Evolutionary conservation across 1,284 basidiomycete genomes (phyloP).

Genomic region (Ustanciosporium gigantosporum): DNA sequence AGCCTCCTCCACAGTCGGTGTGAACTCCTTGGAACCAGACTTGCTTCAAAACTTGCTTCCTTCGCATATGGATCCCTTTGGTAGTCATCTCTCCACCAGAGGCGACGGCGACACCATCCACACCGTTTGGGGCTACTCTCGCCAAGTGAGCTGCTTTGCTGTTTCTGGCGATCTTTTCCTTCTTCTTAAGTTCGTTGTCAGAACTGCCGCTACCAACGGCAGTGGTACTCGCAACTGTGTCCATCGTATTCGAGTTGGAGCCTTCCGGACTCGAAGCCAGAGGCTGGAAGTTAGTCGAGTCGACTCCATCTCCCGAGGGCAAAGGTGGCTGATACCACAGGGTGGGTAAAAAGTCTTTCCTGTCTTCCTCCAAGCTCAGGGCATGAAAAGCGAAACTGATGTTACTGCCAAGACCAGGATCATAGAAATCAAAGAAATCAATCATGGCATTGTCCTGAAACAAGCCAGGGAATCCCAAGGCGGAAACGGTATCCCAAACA

Average conservation of each 20-base stretch:
- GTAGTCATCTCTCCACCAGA: not conserved
- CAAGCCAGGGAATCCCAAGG: constrained; percentile 36
- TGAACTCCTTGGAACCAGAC: constrained; percentile 57
- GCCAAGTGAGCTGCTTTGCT: no score
- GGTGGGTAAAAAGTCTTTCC: constrained; percentile 53
- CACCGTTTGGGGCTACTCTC: no score
- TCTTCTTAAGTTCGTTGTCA: no score
- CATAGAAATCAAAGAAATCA: constrained; percentile 51
- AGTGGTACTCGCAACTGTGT: no score
- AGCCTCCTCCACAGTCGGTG: constrained; percentile 54
- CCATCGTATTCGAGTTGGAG: no score
- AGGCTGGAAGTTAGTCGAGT: no score
- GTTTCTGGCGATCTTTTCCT: no score
- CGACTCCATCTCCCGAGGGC: not conserved
- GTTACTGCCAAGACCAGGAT: constrained; percentile 49
- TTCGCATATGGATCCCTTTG: constrained; percentile 12
- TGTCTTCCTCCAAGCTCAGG: constrained; percentile 49
- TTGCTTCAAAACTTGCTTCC: constrained; percentile 51
- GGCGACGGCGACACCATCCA: not conserved
- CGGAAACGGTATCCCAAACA: constrained; percentile 46
- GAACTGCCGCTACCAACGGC: no score
- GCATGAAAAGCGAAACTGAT: constrained; percentile 56
- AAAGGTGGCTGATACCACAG: constrained; percentile 50
- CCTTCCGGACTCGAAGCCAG: no score
- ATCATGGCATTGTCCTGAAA: constrained; percentile 34